phyloP scores from a whole-genome alignment of 345 rosid genomes.

The Syzygium grande region DNA sequence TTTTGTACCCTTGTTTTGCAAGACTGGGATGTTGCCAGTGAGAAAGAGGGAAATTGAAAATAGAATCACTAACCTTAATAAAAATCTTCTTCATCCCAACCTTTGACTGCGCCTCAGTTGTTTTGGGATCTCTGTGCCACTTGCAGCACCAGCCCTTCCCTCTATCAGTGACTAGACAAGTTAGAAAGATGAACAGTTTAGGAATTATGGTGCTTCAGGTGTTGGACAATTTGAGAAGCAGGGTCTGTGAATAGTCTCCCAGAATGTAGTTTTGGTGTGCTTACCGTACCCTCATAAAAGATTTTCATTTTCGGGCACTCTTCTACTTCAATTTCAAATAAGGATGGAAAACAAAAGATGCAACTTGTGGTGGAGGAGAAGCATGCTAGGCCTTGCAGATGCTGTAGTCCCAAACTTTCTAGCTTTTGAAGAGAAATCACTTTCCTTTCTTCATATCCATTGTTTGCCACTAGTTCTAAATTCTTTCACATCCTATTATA shows the following conservation, averaged over 20 bases:
- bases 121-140: accelerated
- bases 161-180: not conserved
- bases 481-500: too few species aligned
- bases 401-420: accelerated
- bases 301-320: not conserved
- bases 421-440: too few species aligned
- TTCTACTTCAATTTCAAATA: not conserved
- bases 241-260: not conserved
- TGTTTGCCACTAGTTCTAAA: too few species aligned
- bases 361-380: not conserved
- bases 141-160: not conserved
- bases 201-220: not conserved
- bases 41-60: too few species aligned
- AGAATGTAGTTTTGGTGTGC: accelerated
- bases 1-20: too few species aligned
- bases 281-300: not conserved
- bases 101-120: accelerated
- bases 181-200: too few species aligned
- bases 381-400: not conserved
- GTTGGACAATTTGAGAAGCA: not conserved
- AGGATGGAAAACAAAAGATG: not conserved
- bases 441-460: too few species aligned
- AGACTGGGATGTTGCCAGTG: too few species aligned
- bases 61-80: not conserved
- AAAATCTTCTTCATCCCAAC: accelerated